A percentile compares a stretch with the other conserved stretches of the same genome.
Conservation (phyloP, 1,284 basidiomycete species). For the Ustilago curta region DNA sequence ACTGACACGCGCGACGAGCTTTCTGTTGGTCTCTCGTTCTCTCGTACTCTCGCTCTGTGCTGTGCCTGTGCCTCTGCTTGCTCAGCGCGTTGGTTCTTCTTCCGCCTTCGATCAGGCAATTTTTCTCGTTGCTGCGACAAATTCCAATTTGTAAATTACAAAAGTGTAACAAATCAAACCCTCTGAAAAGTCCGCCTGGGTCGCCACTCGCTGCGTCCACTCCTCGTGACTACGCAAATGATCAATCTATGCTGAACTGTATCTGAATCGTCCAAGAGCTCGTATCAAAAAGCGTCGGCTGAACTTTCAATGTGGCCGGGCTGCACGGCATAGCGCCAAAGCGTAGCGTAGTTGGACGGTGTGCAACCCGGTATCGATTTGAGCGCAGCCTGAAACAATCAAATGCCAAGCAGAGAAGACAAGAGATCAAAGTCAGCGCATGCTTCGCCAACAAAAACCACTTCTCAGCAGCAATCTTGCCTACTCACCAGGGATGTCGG, state of each 20-base stretch:
- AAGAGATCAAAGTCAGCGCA: constrained; percentile 2
- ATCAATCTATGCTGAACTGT: too few relatives aligned
- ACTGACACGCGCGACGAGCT: constrained; percentile 3
- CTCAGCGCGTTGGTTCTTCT: constrained; percentile 44
- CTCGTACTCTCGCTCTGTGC: too few relatives aligned
- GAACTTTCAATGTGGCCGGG: neutral
- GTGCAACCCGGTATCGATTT: constrained; percentile 59
- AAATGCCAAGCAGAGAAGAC: neutral
- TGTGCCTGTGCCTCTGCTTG: neutral
- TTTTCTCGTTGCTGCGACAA: constrained; percentile 2
- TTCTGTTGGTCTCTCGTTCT: constrained; percentile 5
- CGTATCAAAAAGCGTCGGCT: neutral
- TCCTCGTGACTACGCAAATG: too few relatives aligned
- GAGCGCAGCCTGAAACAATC: constrained; percentile 32
- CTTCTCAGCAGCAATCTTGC: neutral
- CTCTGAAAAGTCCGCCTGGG: neutral
- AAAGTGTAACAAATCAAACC: neutral
- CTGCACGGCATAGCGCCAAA: constrained; percentile 52
- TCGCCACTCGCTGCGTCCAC: too few relatives aligned
- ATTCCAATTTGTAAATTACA: rapidly evolving
- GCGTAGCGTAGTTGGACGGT: constrained; percentile 54
- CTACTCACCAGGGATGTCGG: constrained; percentile 79
- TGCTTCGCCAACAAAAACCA: neutral
- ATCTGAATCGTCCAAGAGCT: too few relatives aligned
- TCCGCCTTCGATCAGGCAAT: constrained; percentile 37